Evolutionary conservation across 129 eudicot genomes (phyloP).

Genomic region (Saussurea involucrata): DNA sequence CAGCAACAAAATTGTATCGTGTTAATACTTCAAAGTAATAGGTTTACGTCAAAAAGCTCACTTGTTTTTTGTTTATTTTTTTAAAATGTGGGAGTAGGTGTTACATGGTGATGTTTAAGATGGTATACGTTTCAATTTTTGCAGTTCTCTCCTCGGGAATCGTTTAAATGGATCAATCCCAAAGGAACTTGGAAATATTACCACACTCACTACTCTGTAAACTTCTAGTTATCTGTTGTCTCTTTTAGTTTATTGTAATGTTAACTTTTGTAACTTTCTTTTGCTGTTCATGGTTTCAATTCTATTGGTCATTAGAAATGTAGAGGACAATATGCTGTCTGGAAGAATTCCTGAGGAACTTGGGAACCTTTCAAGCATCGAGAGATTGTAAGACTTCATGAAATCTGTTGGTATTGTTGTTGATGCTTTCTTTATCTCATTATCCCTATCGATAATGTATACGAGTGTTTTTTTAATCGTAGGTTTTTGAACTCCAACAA

Average conservation of each 20-base stretch:
- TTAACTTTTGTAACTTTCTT: neutral
- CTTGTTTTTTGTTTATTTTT: neutral
- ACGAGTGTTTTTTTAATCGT: conserved; percentile 1
- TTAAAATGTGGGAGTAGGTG: neutral
- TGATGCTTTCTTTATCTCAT: neutral
- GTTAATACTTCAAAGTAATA: no score
- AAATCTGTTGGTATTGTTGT: neutral
- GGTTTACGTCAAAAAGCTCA: neutral
- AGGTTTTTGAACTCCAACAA: conserved; percentile 34
- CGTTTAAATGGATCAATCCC: conserved; percentile 64
- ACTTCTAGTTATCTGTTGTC: neutral
- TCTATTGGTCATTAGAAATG: conserved; percentile 25
- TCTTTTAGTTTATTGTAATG: neutral
- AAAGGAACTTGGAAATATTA: conserved; percentile 55
- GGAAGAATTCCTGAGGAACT: conserved; percentile 58
- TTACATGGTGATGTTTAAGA: neutral
- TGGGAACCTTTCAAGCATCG: conserved; percentile 50
- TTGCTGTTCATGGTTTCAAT: conserved; percentile 4
- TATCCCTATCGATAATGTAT: neutral
- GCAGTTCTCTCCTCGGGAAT: conserved; percentile 64
- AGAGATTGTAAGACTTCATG: conserved; percentile 45
- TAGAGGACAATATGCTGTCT: conserved; percentile 59
- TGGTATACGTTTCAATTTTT: neutral
- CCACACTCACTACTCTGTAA: conserved; percentile 53
- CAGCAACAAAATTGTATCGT: no score